These are phyloP conservation scores for Phytopythium kandeliae DNA, from an alignment of 352 stramenopile species.

Conservation along the genomic window DNA sequence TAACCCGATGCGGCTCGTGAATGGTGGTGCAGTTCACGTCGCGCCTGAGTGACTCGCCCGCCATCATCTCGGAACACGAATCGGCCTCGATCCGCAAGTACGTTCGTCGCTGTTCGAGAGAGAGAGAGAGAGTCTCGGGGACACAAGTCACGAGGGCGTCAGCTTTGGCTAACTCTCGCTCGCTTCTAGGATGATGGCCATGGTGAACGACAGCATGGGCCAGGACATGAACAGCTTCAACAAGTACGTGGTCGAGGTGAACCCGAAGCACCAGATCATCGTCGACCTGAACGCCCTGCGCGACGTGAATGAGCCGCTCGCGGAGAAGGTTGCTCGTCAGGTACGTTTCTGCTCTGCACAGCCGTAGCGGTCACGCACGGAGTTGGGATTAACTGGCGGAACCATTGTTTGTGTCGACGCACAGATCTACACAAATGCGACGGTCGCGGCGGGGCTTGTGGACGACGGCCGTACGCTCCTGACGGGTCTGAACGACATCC, in stretches of 20 bases:
- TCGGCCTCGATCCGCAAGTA: conserved; percentile 94
- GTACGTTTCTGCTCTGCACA: too few relatives aligned
- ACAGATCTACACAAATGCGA: conserved; percentile 98
- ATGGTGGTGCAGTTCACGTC: conserved; percentile 50
- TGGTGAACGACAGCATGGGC: conserved; percentile 89
- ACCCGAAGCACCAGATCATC: conserved; percentile 97
- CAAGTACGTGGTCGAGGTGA: conserved; percentile 98
- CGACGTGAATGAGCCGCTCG: conserved; percentile 76
- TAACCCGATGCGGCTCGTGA: conserved; percentile 5
- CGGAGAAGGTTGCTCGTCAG: conserved; percentile 80
- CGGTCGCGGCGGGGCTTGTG: conserved; percentile 96
- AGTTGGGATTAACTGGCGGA: too few relatives aligned
- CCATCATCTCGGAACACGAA: conserved; percentile 99
- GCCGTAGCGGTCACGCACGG: too few relatives aligned
- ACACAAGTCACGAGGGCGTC: too few relatives aligned
- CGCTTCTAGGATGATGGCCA: conserved; percentile 99
- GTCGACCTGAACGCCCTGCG: conserved; percentile 89
- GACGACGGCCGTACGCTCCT: conserved; percentile 98
- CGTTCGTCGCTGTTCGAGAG: conserved; percentile 4
- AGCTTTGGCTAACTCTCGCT: too few relatives aligned
- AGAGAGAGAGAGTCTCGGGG: too few relatives aligned
- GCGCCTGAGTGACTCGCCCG: conserved; percentile 94
- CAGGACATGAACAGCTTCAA: conserved; percentile 39
- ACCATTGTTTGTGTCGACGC: too few relatives aligned
- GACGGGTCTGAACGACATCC: conserved; percentile 94